Conservation (phyloP, 352 stramenopile species). For the Phytopythium litorale region DNA sequence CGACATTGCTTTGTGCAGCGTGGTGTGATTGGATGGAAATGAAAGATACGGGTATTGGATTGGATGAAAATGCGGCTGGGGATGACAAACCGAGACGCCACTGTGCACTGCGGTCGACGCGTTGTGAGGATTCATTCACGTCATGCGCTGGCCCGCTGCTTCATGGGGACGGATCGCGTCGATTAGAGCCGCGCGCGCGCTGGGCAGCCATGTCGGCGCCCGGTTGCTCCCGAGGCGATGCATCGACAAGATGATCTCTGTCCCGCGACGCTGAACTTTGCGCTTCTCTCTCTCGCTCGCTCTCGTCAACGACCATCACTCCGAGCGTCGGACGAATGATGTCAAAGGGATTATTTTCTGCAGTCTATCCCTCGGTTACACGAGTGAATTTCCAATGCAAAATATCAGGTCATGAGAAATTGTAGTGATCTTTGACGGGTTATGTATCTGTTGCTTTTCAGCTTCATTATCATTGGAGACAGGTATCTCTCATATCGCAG, state of each 20-base stretch:
- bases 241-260: neutral
- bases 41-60: neutral
- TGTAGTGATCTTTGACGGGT: no score
- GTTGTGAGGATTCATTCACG: neutral
- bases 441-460: no score
- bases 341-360: neutral
- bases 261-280: neutral
- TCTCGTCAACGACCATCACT: neutral
- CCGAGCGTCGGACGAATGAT: neutral
- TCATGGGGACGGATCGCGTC: neutral
- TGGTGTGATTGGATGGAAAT: neutral
- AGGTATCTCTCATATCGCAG: no score
- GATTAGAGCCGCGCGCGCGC: neutral
- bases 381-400: no score
- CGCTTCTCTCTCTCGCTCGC: neutral
- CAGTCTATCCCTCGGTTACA: neutral
- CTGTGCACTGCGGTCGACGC: neutral
- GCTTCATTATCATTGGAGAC: no score
- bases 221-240: neutral
- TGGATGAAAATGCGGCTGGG: neutral
- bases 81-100: neutral
- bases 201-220: neutral
- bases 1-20: neutral
- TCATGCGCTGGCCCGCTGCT: neutral
- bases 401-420: no score